Evolutionary conservation across 2,329 filamentous ascomycete species (phyloP).

Genomic region (Venturia asperata): DNA sequence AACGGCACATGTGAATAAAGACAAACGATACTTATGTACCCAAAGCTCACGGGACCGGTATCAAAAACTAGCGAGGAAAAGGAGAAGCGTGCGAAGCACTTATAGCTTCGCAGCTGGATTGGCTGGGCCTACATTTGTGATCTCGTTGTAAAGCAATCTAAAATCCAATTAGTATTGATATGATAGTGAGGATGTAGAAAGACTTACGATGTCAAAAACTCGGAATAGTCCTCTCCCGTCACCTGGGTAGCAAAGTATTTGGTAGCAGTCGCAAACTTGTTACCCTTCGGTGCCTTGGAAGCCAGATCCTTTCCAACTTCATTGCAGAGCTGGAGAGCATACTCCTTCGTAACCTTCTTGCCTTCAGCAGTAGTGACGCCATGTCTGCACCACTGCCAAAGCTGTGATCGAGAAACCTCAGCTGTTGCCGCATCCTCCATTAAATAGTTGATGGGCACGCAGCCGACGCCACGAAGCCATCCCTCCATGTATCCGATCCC

Average conservation of each 20-base stretch:
- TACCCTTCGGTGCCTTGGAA: slow-evolving; percentile 70
- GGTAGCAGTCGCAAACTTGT: slow-evolving; percentile 85
- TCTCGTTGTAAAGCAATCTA: slow-evolving; percentile 80
- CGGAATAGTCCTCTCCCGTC: slow-evolving; percentile 94
- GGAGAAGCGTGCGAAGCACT: slow-evolving; percentile 3
- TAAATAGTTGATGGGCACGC: slow-evolving; percentile 93
- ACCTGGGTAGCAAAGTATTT: slow-evolving; percentile 92
- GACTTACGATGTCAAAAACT: slow-evolving; percentile 81
- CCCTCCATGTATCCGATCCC: slow-evolving; percentile 98
- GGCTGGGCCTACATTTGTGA: slow-evolving; percentile 63
- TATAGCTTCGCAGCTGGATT: slow-evolving; percentile 47
- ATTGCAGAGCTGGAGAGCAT: slow-evolving; percentile 76
- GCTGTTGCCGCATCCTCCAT: slow-evolving; percentile 99
- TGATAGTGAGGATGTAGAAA: slow-evolving; percentile 17
- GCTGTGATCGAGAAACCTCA: slow-evolving; percentile 86
- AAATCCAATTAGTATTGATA: slow-evolving; percentile 22
- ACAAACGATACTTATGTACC: neutral
- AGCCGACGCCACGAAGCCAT: slow-evolving; percentile 90
- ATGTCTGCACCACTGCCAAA: slow-evolving; percentile 91
- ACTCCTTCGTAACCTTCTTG: slow-evolving; percentile 87
- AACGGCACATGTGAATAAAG: neutral
- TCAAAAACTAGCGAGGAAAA: neutral
- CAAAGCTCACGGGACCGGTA: neutral
- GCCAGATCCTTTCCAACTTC: slow-evolving; percentile 75
- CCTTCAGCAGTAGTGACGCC: slow-evolving; percentile 72